Evolutionary conservation across 495 filamentous ascomycete species (phyloP), one percentile per base, ranked within the genome.

Genomic region (Hypoxylon subgilvum): DNA sequence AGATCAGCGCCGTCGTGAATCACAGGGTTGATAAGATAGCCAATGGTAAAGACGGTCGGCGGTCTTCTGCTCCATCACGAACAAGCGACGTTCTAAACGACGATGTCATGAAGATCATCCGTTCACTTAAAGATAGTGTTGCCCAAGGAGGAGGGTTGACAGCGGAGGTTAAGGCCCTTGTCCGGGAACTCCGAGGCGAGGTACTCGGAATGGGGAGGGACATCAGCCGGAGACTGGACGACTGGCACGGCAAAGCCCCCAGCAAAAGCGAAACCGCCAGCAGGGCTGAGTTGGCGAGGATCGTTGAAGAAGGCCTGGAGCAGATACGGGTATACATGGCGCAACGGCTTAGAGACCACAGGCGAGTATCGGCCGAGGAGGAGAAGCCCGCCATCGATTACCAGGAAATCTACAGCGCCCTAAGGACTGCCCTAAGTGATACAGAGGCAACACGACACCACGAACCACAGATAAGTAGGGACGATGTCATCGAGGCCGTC

Each of bases 201-300:
- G 92, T 97, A 6, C 82, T 97, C 1, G 91, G 90, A 3, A 96
- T 97, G 93, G 91, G 91, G 4, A 79, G 91, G 50, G 87, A 96
- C 60, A 80, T 97, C 21, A 91, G 87, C 22, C 84, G 88, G n/a
- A 86, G 88, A 65, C 77, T 97, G 2, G 90, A 96, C 47, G 82
- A 89, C 35, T 77, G 81, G 1, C 65, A 61, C 50, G 81, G 84
- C 22, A 76, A 77, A 14, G 72, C 76, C 21, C 69, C 76, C 6
- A 76, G 77, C 42, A 80, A 80, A 30, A 75, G 79, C 40, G 74
- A 81, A 3, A 72, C 76, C 5, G 76, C 79, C 1, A 81, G 80
- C 30, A 80, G 83, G 30, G 87, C 87, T 21, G 88, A 96, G 57
- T 82, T 97, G 30, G 83, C 84, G 38, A 80, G 77, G 10, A 88